Evolutionary conservation across 1,139 yeast genomes (phyloP), one percentile per base, ranked within the genome.

Genomic region (Diutina mesorugosa): DNA sequence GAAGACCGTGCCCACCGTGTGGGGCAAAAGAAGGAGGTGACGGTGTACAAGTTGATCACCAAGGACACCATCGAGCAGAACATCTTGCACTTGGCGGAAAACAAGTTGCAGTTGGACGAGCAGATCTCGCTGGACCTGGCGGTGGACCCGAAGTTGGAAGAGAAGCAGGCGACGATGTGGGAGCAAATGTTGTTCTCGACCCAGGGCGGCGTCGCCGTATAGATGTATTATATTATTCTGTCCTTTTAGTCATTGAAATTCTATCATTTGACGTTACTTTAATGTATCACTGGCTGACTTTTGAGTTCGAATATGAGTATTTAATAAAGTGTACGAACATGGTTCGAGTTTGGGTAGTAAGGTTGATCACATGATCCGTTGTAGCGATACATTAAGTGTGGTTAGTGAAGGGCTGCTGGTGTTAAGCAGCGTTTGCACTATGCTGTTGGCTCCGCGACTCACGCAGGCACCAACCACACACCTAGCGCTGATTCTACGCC

Each of bases 1-100:
- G 99, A 95, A 68, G 99, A 93, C 69, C 80, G 99, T 66, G 97
- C 99, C 0, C 99, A 93, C 69, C 81, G 99, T 68, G 96, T 95
- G 32, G 99, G 99, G 2, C 99, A 95, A 71, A 86, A 87, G 50
- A 83, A 87, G 59, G 93, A 88, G 56, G 99, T 95, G 26, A 75
- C 78, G 54, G 97, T 95, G 16, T 81, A 83, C 55, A 80, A 96
- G 59, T 72, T 95, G 63, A 87, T 95, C 58, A 80, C 87, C 10
- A 78, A 77, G 61, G 77, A 82, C 57, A 84, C 97, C 1, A 86
- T 95, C 50, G 99, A 93, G 64, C 97, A 93, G 68, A 90, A 87
- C 63, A 93, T 93, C 66, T 77, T 85, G 60, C 84, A 84, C 62
- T 72, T 95, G 64, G 98, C 98, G 0, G 89, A 88, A 65, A 90